These are phyloP conservation scores for Yamadazyma dendronema DNA, from an alignment of 1,139 yeast genomes.

Conservation along the genomic window DNA sequence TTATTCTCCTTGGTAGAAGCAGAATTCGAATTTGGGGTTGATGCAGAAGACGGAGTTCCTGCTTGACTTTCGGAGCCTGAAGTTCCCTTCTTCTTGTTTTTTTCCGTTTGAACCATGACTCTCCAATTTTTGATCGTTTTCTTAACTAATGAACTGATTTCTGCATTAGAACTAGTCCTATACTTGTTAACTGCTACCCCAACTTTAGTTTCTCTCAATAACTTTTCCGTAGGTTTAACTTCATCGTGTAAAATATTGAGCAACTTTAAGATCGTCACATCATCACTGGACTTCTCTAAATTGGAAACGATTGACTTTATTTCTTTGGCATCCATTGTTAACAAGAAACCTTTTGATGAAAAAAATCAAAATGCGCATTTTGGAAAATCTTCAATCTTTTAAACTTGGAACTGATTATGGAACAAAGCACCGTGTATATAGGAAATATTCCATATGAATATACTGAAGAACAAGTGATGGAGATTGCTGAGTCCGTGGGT, in stretches of 20 bases:
- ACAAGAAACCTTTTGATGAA: no score
- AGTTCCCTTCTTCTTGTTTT: conserved; percentile 47
- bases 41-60: conserved; percentile 11
- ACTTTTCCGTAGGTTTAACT: conserved; percentile 79
- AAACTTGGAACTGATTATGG: conserved; percentile 2
- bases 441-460: conserved; percentile 45
- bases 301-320: conserved; percentile 66
- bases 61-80: no score
- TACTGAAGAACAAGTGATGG: conserved; percentile 86
- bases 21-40: conserved; percentile 18
- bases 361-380: no score
- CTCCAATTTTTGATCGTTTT: conserved; percentile 87
- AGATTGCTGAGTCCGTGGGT: conserved; percentile 78
- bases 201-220: conserved; percentile 90
- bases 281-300: conserved; percentile 73
- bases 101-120: conserved; percentile 78
- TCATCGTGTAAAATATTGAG: conserved; percentile 67
- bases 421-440: conserved; percentile 29
- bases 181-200: conserved; percentile 94
- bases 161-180: conserved; percentile 64
- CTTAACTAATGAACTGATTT: conserved; percentile 70
- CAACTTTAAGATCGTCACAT: conserved; percentile 64
- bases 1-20: conserved; percentile 15
- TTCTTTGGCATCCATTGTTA: conserved; percentile 67
- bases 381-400: no score